Evolutionary conservation across 257 asterid species (phyloP), one percentile per base, ranked within the genome.

Genomic region (Solanum neorickii): DNA sequence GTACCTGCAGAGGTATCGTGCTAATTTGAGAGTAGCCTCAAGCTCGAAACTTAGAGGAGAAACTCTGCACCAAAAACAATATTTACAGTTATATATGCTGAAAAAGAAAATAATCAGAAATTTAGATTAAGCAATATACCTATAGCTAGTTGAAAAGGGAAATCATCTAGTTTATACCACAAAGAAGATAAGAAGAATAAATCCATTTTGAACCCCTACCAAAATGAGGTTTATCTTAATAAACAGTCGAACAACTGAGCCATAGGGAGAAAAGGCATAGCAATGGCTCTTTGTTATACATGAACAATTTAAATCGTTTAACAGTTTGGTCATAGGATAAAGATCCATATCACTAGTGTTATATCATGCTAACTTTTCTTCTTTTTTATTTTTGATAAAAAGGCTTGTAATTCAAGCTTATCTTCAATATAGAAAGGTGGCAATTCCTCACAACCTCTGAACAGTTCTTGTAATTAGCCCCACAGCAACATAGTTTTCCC

Each of bases 11-110:
- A 97, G 98, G 90, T 91, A 95, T 90, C 99, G 93, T 87, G 98
- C 99, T 93, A 97, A 89, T 93, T 97, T 97, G 89, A 97, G 88
- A 47, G 98, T 94, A 87, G 99, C 98, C 90, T 97, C 99, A 41
- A 97, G 99, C 93, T 95, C 99, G 89, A 97, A 97, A 91, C 98
- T 97, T 87, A 97, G 88, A 86, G 99, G 99, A 80, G 99, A 97
- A 89, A 97, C 98, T 94, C 99, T 97, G 94, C 89, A 88, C 86
- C 74, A 18, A 87, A 66, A 83, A 27, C 35, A 86, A 59, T 18
- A 31, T 29, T 12, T 42, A 60, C 8, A 29, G 35, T 31, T 29
- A 31, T 31, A 82, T 18, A 82, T 49, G 70, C 70, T 49, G 70
- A 82, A 49, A 29, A 10, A 49, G 70, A 11, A 49, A 82, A 82